Evolutionary conservation across 2,329 filamentous ascomycete genomes (phyloP).

Genomic region (Aspergillus texensis): DNA sequence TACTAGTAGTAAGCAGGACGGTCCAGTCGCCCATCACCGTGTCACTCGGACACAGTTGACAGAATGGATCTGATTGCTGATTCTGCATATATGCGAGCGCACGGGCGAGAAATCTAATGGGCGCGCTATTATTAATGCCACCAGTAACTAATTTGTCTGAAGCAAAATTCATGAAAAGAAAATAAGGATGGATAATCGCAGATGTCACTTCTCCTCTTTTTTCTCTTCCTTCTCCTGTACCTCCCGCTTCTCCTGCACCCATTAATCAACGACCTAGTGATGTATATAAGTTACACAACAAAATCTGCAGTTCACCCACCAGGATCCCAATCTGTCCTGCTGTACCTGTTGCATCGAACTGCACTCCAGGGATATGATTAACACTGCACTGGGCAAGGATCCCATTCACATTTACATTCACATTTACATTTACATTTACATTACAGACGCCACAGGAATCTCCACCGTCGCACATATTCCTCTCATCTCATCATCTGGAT

Average conservation of each 20-base stretch:
- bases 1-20: not conserved
- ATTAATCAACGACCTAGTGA: not conserved
- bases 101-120: not conserved
- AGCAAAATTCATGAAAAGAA: not conserved
- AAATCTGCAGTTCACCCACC: slow-evolving; percentile 20
- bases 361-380: not conserved
- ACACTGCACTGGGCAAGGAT: not conserved
- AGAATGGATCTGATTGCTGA: slow-evolving; percentile 9
- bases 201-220: not conserved
- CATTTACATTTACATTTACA: not conserved
- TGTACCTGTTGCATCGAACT: not conserved
- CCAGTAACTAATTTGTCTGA: not conserved
- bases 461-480: not conserved
- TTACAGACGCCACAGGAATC: not conserved
- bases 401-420: not conserved
- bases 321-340: slow-evolving; percentile 7
- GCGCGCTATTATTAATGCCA: not conserved
- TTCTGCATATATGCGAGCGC: not conserved
- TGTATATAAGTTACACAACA: slow-evolving; percentile 15
- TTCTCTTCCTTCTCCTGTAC: not conserved
- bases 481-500: not conserved
- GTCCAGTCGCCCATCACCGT: not conserved
- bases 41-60: not conserved
- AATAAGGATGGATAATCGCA: not conserved
- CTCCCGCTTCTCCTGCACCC: not conserved